These are phyloP conservation scores for Mimosa pudica DNA, from an alignment of 306 rosid genomes.

Conservation along the genomic window DNA sequence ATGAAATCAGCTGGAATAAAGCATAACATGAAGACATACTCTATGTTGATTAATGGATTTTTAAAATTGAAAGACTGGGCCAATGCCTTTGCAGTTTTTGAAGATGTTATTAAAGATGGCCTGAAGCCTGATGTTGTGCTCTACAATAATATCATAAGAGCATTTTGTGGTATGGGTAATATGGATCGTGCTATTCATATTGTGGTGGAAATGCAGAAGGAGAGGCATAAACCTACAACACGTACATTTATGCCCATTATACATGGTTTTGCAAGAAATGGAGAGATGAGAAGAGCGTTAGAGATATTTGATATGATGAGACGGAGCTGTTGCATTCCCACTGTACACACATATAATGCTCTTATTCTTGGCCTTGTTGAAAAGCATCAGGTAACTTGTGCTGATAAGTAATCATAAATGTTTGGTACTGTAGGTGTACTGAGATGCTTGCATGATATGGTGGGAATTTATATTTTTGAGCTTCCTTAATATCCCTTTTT, in stretches of 20 bases:
- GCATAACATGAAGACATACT: slow-evolving; percentile 94
- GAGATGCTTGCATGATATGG: slow-evolving; percentile 8
- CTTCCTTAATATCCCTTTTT: neutral
- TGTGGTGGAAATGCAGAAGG: slow-evolving; percentile 85
- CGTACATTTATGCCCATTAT: slow-evolving; percentile 93
- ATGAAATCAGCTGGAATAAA: slow-evolving; percentile 76
- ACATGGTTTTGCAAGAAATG: slow-evolving; percentile 87
- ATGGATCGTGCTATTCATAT: slow-evolving; percentile 83
- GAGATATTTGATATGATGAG: slow-evolving; percentile 95
- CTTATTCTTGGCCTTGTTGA: slow-evolving; percentile 93
- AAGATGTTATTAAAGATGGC: slow-evolving; percentile 77
- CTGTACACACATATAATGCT: slow-evolving; percentile 94
- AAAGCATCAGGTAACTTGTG: slow-evolving; percentile 76
- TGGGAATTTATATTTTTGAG: neutral
- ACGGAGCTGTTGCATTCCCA: slow-evolving; percentile 90
- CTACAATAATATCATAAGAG: slow-evolving; percentile 80
- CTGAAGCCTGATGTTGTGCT: slow-evolving; percentile 87
- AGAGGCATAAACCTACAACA: slow-evolving; percentile 79
- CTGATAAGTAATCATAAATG: slow-evolving; percentile 12
- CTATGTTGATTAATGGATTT: slow-evolving; percentile 94
- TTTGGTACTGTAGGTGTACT: neutral
- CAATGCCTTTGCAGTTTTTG: slow-evolving; percentile 84
- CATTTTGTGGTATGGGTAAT: slow-evolving; percentile 95
- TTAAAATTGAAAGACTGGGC: slow-evolving; percentile 96
- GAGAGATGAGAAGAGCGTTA: slow-evolving; percentile 75